Evolutionary conservation across 1,284 basidiomycete species (phyloP), one percentile per base, ranked within the genome.

Genomic region (Golubevia pallescens): DNA sequence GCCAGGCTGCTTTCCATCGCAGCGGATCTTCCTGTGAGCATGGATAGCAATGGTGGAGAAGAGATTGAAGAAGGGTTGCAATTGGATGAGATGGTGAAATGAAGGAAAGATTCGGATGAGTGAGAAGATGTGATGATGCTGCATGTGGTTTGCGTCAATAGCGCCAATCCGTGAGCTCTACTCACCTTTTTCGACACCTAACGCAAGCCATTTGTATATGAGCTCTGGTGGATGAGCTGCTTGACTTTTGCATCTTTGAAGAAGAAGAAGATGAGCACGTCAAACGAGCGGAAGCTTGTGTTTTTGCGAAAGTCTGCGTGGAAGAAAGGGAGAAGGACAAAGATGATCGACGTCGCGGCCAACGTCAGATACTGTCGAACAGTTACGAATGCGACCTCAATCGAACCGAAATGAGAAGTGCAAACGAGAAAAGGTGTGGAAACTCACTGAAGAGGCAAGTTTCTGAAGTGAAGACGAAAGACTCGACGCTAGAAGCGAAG

Each of bases 21-120:
- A 63, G 7, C 57, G 20, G 61, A 63, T 63, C 57, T 63, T 63
- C 55, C 61, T 63, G 61, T 8, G 54, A 58, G 28, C 28, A 28
- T 28, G 28, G 28, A 28, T 28, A 28, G 28, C 28, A 28, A 28
- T 28, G 28, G 28, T 28, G 28, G 28, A 52, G 10, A 13, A 61
- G 38, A 51, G 19, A 53, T 4, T n/a, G 57, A 48, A 48, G 42
- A 48, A 48, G 42, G 42, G 28, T 28, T 28, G 16, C 42, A 48
- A 13, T 16, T 13, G 42, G 42, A 48, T 13, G 16, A 48, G 42
- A 48, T 48, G 13, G 42, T 48, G 42, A 48, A 48, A 48, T 10
- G 16, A 48, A 16, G 16, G 13, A 48, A 48, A 48, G 42, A 16
- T 10, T 16, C 16, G 42, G 16, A 13, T 16, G 42, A 28, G 28